Evolutionary conservation across 2,329 filamentous ascomycete species (phyloP).

Genomic region (Claviceps sp.): DNA sequence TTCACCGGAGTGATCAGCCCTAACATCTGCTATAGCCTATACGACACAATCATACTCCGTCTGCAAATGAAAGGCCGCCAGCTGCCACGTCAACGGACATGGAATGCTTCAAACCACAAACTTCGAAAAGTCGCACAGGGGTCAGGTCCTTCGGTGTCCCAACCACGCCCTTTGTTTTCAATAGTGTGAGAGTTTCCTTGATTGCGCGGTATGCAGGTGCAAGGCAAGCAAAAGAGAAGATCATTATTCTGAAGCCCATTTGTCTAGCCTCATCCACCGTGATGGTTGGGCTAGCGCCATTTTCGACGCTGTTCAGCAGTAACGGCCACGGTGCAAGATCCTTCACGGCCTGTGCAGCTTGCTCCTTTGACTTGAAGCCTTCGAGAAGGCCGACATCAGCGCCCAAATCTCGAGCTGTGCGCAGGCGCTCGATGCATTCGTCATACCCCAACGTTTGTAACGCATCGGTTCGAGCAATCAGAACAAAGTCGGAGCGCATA

Average conservation of each 20-base stretch:
- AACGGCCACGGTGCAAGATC: constrained; percentile 36
- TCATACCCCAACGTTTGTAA: constrained; percentile 44
- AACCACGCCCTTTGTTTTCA: constrained; percentile 26
- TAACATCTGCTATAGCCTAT: neutral
- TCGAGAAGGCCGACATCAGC: constrained; percentile 50
- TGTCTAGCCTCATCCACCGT: constrained; percentile 37
- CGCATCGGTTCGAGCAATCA: constrained; percentile 53
- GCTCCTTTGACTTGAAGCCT: constrained; percentile 37
- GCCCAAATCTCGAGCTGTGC: constrained; percentile 36
- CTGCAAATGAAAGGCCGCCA: constrained; percentile 8
- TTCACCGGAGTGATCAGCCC: neutral
- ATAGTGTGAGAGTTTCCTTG: constrained; percentile 21
- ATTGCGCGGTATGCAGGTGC: constrained; percentile 34
- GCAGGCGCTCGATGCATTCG: constrained; percentile 37
- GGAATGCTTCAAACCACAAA: constrained; percentile 36
- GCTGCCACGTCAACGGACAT: constrained; percentile 31
- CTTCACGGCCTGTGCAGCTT: constrained; percentile 32
- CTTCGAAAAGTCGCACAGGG: constrained; percentile 34
- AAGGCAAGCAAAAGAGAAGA: constrained; percentile 27
- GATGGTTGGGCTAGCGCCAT: constrained; percentile 41
- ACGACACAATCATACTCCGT: constrained; percentile 1
- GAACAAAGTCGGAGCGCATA: constrained; percentile 42
- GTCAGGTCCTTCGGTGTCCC: constrained; percentile 30
- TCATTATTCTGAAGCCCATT: constrained; percentile 46
- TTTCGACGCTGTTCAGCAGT: constrained; percentile 44